Percentiles rank a stretch among this genome's conserved stretches.
These are phyloP conservation scores for Penicillium macrosclerotiorum DNA, from an alignment of 495 filamentous ascomycete genomes.

Conservation along the genomic window DNA sequence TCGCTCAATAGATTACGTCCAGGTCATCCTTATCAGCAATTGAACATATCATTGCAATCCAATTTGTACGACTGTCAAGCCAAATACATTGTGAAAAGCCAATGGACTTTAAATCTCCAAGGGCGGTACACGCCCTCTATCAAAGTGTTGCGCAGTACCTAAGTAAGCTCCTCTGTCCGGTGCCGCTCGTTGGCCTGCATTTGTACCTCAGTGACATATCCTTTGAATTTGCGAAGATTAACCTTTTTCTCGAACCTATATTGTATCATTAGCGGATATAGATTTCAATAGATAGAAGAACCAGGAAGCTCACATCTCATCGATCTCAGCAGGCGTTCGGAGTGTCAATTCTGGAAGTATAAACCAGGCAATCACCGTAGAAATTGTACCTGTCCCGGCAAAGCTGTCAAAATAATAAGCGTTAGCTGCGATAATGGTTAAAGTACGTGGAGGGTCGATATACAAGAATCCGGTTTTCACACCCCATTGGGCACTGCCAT, in stretches of 20 bases:
- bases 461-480: constrained; percentile 45
- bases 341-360: constrained; percentile 36
- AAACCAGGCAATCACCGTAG: constrained; percentile 37
- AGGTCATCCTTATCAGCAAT: too few species aligned
- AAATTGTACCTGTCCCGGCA: constrained; percentile 28
- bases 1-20: too few species aligned
- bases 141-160: too few species aligned
- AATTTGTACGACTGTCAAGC: too few species aligned
- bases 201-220: constrained; percentile 32
- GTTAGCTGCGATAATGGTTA: neutral
- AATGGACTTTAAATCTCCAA: too few species aligned
- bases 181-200: constrained; percentile 16
- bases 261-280: too few species aligned
- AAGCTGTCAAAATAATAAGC: constrained; percentile 21
- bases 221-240: constrained; percentile 32
- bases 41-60: too few species aligned
- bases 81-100: too few species aligned
- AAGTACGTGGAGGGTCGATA: constrained; percentile 1
- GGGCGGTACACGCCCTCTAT: too few species aligned
- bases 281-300: too few species aligned
- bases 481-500: constrained; percentile 34
- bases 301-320: constrained; percentile 30
- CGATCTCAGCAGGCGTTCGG: constrained; percentile 38
- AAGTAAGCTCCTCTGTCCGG: neutral
- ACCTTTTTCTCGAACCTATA: constrained; percentile 37